phyloP scores from a whole-genome alignment of 2,329 filamentous ascomycete genomes.

The Epicoccum nigrum region DNA sequence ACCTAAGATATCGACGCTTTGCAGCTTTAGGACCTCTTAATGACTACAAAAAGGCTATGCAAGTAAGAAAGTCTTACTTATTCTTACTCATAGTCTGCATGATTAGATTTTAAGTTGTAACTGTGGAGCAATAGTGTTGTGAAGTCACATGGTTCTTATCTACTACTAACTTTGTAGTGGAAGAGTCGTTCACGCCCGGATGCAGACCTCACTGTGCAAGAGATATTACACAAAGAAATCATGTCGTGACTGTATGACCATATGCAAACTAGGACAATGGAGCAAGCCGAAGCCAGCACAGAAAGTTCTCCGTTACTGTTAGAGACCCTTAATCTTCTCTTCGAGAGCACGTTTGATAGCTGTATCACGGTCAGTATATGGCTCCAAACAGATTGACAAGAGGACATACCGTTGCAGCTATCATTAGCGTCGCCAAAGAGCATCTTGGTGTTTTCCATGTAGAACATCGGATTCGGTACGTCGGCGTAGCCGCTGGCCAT shows the following conservation, averaged over 20 bases:
- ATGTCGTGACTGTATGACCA: neutral
- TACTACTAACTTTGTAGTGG: no score
- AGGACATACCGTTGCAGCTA: conserved; percentile 69
- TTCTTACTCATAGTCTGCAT: no score
- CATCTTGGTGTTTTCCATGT: conserved; percentile 89
- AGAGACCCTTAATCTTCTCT: conserved; percentile 43
- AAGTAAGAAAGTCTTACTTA: no score
- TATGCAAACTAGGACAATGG: conserved; percentile 1
- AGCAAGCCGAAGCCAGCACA: neutral
- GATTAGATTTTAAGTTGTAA: no score
- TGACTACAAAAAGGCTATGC: no score
- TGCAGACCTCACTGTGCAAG: neutral
- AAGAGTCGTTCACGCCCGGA: no score
- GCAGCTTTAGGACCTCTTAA: no score
- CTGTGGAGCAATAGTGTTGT: neutral
- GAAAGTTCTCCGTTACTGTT: neutral
- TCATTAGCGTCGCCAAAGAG: conserved; percentile 88
- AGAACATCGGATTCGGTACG: conserved; percentile 93
- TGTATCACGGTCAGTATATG: conserved; percentile 27
- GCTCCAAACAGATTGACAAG: neutral
- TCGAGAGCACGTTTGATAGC: conserved; percentile 47
- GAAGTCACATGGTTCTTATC: no score
- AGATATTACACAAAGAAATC: neutral
- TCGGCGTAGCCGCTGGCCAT: conserved; percentile 91
- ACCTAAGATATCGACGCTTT: no score